phyloP scores from a whole-genome alignment of 169 alveolate species.

The Perkinsus olseni region DNA sequence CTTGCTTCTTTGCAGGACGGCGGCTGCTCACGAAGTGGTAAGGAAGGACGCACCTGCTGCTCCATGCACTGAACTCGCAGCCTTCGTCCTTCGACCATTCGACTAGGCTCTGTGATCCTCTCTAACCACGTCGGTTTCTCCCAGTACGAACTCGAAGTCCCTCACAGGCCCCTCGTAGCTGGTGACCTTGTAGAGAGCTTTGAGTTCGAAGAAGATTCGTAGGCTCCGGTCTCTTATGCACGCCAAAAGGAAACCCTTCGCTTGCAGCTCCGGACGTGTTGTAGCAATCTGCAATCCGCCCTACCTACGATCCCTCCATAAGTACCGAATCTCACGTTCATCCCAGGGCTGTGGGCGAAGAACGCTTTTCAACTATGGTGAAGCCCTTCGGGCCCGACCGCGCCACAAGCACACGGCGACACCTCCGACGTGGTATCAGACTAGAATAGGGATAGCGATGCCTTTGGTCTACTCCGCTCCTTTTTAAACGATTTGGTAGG shows the following conservation, averaged over 20 bases:
- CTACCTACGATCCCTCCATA: too few species aligned
- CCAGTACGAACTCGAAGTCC: slow-evolving; percentile 80
- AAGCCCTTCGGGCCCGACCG: slow-evolving; percentile 96
- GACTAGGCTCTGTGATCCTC: slow-evolving; percentile 74
- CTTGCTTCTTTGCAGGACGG: too few species aligned
- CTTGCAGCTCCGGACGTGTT: slow-evolving; percentile 89
- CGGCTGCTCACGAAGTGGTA: too few species aligned
- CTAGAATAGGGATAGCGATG: slow-evolving; percentile 84
- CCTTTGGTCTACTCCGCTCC: slow-evolving; percentile 42
- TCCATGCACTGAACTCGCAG: not conserved
- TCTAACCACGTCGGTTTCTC: slow-evolving; percentile 82
- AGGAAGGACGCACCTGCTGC: not conserved
- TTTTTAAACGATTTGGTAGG: slow-evolving; percentile 58
- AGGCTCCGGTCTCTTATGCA: slow-evolving; percentile 75
- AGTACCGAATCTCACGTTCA: slow-evolving; percentile 34
- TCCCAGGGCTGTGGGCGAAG: slow-evolving; percentile 92
- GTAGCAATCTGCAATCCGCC: slow-evolving; percentile 62
- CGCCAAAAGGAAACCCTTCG: slow-evolving; percentile 75
- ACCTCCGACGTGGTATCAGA: slow-evolving; percentile 81
- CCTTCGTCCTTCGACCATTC: too few species aligned
- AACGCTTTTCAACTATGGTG: slow-evolving; percentile 92
- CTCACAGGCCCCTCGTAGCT: slow-evolving; percentile 82
- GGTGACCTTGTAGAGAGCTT: slow-evolving; percentile 84
- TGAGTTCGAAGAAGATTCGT: slow-evolving; percentile 91
- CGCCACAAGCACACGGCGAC: slow-evolving; percentile 89